These are phyloP conservation scores for Protomyces lactucae-debilis DNA, from an alignment of 1,139 yeast genomes.

Conservation along the genomic window DNA sequence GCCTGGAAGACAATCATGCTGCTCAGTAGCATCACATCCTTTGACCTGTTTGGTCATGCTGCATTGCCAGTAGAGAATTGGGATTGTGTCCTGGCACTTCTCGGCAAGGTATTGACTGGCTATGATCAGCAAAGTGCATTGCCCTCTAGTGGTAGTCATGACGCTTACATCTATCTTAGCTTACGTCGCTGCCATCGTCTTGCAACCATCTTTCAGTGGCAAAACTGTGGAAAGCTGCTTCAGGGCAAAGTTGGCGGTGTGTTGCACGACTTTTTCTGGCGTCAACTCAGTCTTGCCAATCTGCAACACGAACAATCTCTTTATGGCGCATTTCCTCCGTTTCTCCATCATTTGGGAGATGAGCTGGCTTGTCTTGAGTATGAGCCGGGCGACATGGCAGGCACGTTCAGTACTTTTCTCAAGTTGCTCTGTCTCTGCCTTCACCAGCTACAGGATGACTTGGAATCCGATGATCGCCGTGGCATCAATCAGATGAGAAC, in stretches of 20 bases:
- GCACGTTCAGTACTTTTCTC: conserved; percentile 5
- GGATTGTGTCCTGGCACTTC: background rate
- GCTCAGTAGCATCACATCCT: background rate
- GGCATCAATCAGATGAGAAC: background rate
- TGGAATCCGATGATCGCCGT: background rate
- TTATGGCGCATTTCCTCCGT: background rate
- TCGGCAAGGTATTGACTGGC: background rate
- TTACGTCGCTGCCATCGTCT: conserved; percentile 9
- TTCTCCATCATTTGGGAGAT: background rate
- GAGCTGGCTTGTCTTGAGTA: background rate
- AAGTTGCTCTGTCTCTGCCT: conserved; percentile 6
- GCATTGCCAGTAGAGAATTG: background rate
- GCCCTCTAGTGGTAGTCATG: background rate
- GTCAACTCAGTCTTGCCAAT: background rate
- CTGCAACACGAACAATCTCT: background rate
- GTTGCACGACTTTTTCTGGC: conserved; percentile 13
- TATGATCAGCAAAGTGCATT: background rate
- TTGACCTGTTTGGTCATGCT: background rate
- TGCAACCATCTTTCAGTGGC: conserved; percentile 6
- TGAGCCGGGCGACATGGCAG: background rate
- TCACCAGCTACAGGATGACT: background rate
- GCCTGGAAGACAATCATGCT: conserved; percentile 5
- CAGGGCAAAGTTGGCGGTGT: conserved; percentile 14
- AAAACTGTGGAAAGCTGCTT: background rate
- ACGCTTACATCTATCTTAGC: background rate